A percentile compares a stretch with the other conserved stretches of the same genome.
phyloP scores from a whole-genome alignment of 2,329 filamentous ascomycete species.

The Fusarium phyllophilum region DNA sequence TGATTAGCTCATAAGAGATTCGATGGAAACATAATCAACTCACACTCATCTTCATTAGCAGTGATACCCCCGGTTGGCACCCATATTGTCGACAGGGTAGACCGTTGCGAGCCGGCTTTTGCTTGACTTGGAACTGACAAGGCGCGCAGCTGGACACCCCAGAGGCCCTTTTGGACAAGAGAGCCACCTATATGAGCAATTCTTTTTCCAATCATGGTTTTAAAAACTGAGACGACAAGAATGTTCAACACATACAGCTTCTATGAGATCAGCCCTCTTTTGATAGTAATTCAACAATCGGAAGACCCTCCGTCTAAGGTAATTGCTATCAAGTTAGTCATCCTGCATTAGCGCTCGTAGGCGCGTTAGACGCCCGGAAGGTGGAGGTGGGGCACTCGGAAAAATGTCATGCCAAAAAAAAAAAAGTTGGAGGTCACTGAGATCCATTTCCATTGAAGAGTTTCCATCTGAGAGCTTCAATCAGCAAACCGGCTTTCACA shows the following conservation, averaged over 20 bases:
- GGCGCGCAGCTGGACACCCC: constrained; percentile 29
- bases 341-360: constrained; percentile 10
- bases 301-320: constrained; percentile 5
- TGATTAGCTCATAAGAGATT: constrained; percentile 30
- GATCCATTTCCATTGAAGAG: constrained; percentile 25
- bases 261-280: not conserved
- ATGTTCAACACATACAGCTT: not conserved
- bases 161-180: constrained; percentile 7
- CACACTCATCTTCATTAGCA: constrained; percentile 64
- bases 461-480: constrained; percentile 34
- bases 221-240: not conserved
- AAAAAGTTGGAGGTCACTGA: constrained; percentile 39
- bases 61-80: constrained; percentile 77
- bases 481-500: constrained; percentile 9
- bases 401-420: constrained; percentile 33
- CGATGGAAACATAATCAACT: constrained; percentile 6
- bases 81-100: constrained; percentile 78
- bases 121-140: constrained; percentile 37
- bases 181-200: constrained; percentile 20
- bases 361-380: constrained; percentile 37
- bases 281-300: constrained; percentile 14
- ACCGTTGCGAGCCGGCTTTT: constrained; percentile 50
- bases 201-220: constrained; percentile 31
- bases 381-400: constrained; percentile 28
- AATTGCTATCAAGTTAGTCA: constrained; percentile 15